These are phyloP conservation scores for Diutina siamensis DNA, from an alignment of 1,139 yeast genomes.

Conservation along the genomic window DNA sequence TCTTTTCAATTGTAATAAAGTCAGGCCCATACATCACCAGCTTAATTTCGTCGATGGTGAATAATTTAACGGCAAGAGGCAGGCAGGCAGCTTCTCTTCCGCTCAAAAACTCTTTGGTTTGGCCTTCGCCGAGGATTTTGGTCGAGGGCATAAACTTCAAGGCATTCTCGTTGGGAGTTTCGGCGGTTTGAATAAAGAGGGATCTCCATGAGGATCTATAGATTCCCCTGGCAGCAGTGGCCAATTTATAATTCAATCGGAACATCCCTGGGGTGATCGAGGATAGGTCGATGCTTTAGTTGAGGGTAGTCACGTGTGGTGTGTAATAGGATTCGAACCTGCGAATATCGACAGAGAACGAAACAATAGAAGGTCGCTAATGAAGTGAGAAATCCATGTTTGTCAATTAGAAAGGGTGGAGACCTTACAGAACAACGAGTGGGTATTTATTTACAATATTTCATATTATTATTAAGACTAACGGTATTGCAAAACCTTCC, in stretches of 20 bases:
- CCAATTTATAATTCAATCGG: no score
- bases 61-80: slow-evolving; percentile 42
- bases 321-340: not conserved
- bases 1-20: slow-evolving; percentile 80
- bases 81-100: slow-evolving; percentile 47
- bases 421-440: no score
- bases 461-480: no score
- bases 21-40: slow-evolving; percentile 44
- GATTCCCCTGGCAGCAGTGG: no score
- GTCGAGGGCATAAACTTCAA: slow-evolving; percentile 35
- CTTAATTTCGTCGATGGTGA: slow-evolving; percentile 39
- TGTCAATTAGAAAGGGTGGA: no score
- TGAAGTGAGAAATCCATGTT: no score
- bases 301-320: not conserved
- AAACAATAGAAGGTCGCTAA: no score
- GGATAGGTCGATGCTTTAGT: no score
- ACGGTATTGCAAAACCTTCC: no score
- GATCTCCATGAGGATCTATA: not conserved
- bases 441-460: no score
- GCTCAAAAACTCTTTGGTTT: slow-evolving; percentile 41
- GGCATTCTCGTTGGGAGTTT: slow-evolving; percentile 39
- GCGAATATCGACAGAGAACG: no score
- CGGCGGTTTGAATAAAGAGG: slow-evolving; percentile 13
- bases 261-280: no score
- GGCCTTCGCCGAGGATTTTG: slow-evolving; percentile 30